These are phyloP conservation scores for Schwanniomyces occidentalis DNA, from an alignment of 805 yeast genomes.

Conservation along the genomic window DNA sequence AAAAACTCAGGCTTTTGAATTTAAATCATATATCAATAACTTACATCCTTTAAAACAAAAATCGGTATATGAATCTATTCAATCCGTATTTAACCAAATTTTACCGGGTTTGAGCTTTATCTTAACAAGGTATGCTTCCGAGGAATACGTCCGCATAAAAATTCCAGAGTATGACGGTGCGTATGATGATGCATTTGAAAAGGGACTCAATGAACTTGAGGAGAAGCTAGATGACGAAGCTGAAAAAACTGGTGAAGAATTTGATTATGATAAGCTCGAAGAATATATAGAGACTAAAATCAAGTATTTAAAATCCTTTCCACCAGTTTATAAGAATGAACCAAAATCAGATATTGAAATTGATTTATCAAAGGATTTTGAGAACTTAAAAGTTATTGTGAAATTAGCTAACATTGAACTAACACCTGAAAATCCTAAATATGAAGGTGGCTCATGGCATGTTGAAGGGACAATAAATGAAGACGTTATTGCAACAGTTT, in stretches of 20 bases:
- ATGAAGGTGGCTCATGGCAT: slow-evolving; percentile 45
- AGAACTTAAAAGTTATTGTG: slow-evolving; percentile 34
- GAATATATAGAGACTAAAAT: slow-evolving; percentile 1
- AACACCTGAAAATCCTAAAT: slow-evolving; percentile 40
- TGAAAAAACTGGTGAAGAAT: slow-evolving; percentile 6
- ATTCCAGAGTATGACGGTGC: slow-evolving; percentile 14
- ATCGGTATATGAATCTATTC: slow-evolving; percentile 31
- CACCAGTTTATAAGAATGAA: neutral
- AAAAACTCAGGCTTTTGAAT: slow-evolving; percentile 15
- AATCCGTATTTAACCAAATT: slow-evolving; percentile 24
- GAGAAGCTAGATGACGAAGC: slow-evolving; percentile 8
- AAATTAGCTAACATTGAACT: slow-evolving; percentile 42
- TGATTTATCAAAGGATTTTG: slow-evolving; percentile 14
- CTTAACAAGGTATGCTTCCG: slow-evolving; percentile 23
- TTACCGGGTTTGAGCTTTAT: slow-evolving; percentile 33
- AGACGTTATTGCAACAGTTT: slow-evolving; percentile 41
- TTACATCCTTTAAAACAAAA: slow-evolving; percentile 31
- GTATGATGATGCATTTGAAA: slow-evolving; percentile 15
- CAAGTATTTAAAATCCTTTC: neutral
- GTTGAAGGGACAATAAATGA: slow-evolving; percentile 44
- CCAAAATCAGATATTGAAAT: slow-evolving; percentile 11
- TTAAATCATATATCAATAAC: slow-evolving; percentile 41
- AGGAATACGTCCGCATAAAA: slow-evolving; percentile 14
- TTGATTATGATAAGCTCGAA: slow-evolving; percentile 10
- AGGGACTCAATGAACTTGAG: slow-evolving; percentile 4